phyloP scores from a whole-genome alignment of 2,329 filamentous ascomycete species.

The Aaosphaeria arxii region DNA sequence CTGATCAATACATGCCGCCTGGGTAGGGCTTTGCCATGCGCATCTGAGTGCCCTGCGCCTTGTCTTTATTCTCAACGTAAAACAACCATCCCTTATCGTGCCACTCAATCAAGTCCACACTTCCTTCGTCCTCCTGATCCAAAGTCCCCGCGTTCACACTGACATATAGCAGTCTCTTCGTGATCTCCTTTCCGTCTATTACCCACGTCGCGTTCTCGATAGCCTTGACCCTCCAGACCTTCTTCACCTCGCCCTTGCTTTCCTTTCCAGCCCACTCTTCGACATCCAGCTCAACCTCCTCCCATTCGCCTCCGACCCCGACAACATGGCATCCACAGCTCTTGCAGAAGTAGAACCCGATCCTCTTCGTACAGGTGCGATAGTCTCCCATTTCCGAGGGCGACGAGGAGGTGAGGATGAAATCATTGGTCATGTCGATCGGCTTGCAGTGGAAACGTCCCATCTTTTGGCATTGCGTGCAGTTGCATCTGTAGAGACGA shows the following conservation, averaged over 20 bases:
- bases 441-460: constrained; percentile 47
- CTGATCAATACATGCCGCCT: not conserved
- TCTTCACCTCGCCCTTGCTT: constrained; percentile 9
- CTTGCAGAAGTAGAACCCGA: constrained; percentile 48
- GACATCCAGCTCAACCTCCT: constrained; percentile 16
- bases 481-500: constrained; percentile 46
- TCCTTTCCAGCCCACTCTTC: constrained; percentile 18
- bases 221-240: constrained; percentile 21
- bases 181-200: constrained; percentile 11
- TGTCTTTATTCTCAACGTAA: constrained; percentile 19
- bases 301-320: constrained; percentile 28
- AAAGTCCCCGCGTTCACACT: constrained; percentile 34
- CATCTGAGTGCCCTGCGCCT: not conserved
- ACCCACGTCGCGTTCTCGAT: constrained; percentile 4
- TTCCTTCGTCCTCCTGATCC: constrained; percentile 19
- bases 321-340: constrained; percentile 48
- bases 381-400: constrained; percentile 43
- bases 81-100: constrained; percentile 32
- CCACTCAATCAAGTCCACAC: constrained; percentile 29
- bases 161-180: constrained; percentile 20
- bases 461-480: constrained; percentile 49
- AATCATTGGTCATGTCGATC: constrained; percentile 39
- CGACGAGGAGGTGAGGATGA: constrained; percentile 45
- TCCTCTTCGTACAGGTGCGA: constrained; percentile 23
- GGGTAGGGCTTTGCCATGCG: not conserved